Evolutionary conservation across 2,329 filamentous ascomycete species (phyloP), one percentile per base, ranked within the genome.

Genomic region (Fusarium nurragi): DNA sequence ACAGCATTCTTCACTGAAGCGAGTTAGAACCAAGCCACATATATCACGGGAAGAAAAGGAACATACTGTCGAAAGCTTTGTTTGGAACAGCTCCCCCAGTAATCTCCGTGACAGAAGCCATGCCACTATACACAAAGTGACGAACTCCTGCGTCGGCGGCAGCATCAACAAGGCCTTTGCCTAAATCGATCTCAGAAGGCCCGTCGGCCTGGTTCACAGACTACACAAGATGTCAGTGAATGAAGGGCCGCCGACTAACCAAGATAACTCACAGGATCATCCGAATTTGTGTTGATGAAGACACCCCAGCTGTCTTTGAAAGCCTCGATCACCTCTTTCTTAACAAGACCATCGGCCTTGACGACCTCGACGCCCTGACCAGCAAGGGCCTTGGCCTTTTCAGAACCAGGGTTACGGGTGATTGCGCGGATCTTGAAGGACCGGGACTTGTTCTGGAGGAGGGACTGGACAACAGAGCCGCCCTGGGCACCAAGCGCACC

Each of bases 121-220:
- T 71, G 4, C 76, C 74, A 44, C 77, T 79, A 44, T 74, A 79
- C 9, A 79, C 72, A 14, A 79, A 70, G 60, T 77, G 72, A 43
- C 72, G 58, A 0, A 78, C 75, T 16, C 77, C 74, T 11, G 73
- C 75, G 13, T 73, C 65, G 16, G 64, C 68, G 2, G 76, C 77
- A 10, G 71, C 71, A 46, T 78, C 75, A 13, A 78, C 65, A 37
- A 79, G 58, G 4, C 30, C 60, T 39, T 74, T 77, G 11, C 77
- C 77, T 21, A 79, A 43, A n/a, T 76, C 77, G 7, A 68, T 67
- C 53, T 80, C 78, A 3, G 60, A 75, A 3, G 70, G 73, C 1
- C 74, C 72, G 6, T 60, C 64, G 5, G 53, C 51, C 34, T 73
- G 59, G 34, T 71, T 72, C 8, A 75, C 25, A 34, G 61, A 53